Conservation (phyloP, 2,329 filamentous ascomycete species). For the Penicillium olsonii region DNA sequence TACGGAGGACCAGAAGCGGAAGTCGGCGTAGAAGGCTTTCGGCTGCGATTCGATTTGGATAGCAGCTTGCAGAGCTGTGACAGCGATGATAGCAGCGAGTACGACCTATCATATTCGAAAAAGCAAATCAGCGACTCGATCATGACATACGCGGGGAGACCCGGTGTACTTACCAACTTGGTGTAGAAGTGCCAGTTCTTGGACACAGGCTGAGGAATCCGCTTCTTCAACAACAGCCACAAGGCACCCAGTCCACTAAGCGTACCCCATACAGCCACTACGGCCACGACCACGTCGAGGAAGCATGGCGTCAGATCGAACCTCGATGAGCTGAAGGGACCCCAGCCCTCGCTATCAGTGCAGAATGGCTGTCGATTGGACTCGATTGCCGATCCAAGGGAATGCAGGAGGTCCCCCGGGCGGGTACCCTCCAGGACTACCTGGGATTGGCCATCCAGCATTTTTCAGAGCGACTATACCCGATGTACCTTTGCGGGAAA, state of each 20-base stretch:
- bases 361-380: slow-evolving; percentile 69
- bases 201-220: slow-evolving; percentile 64
- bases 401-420: slow-evolving; percentile 29
- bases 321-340: slow-evolving; percentile 79
- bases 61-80: slow-evolving; percentile 70
- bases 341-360: slow-evolving; percentile 91
- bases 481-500: slow-evolving; percentile 24
- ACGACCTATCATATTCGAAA: slow-evolving; percentile 52
- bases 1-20: slow-evolving; percentile 80
- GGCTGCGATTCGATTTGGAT: slow-evolving; percentile 73
- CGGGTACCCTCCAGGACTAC: slow-evolving; percentile 33
- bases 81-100: slow-evolving; percentile 66
- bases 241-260: slow-evolving; percentile 74
- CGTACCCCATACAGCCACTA: slow-evolving; percentile 77
- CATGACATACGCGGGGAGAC: neutral
- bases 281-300: slow-evolving; percentile 83
- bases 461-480: slow-evolving; percentile 28
- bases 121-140: neutral
- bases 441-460: slow-evolving; percentile 39
- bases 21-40: slow-evolving; percentile 73
- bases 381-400: slow-evolving; percentile 29
- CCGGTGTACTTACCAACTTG: slow-evolving; percentile 69
- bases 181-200: slow-evolving; percentile 93
- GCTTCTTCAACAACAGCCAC: slow-evolving; percentile 75
- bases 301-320: slow-evolving; percentile 99